These are phyloP conservation scores for Gnaphalium uliginosum DNA, from an alignment of 129 eudicot species.

Conservation along the genomic window DNA sequence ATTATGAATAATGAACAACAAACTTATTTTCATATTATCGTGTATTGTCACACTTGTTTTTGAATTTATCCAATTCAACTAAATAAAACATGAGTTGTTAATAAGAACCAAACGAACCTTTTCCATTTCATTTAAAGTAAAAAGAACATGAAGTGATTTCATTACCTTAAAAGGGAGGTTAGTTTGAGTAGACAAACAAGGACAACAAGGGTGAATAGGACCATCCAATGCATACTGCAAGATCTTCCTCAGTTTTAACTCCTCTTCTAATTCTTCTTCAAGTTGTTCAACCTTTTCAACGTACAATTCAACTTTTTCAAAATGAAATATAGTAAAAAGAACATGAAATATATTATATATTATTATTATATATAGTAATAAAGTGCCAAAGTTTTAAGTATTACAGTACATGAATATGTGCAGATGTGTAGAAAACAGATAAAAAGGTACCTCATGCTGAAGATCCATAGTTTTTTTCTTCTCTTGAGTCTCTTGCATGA, in stretches of 20 bases:
- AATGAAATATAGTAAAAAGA: not conserved
- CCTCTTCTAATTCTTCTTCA: constrained; percentile 67
- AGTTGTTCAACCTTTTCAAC: constrained; percentile 65
- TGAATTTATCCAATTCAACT: not conserved
- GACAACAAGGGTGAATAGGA: constrained; percentile 55
- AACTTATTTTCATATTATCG: not conserved
- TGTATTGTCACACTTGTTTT: not conserved
- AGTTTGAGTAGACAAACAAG: constrained; percentile 48
- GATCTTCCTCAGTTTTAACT: constrained; percentile 59
- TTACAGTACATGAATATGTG: not conserved
- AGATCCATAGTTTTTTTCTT: constrained; percentile 52
- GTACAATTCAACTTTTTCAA: not conserved
- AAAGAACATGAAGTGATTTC: not conserved
- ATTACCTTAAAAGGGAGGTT: constrained; percentile 66
- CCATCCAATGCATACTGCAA: constrained; percentile 65
- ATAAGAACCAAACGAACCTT: not conserved
- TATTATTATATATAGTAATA: no score
- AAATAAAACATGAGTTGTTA: not conserved
- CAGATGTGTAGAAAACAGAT: not conserved
- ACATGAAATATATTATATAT: no score
- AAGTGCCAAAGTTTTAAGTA: not conserved
- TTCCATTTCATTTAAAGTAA: not conserved
- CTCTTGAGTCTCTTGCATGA: constrained; percentile 71
- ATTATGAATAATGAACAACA: not conserved
- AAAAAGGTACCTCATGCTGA: constrained; percentile 60